Evolutionary conservation across 78 protist genomes (phyloP).

Genomic region (Planoprotostelium fungivorum): DNA sequence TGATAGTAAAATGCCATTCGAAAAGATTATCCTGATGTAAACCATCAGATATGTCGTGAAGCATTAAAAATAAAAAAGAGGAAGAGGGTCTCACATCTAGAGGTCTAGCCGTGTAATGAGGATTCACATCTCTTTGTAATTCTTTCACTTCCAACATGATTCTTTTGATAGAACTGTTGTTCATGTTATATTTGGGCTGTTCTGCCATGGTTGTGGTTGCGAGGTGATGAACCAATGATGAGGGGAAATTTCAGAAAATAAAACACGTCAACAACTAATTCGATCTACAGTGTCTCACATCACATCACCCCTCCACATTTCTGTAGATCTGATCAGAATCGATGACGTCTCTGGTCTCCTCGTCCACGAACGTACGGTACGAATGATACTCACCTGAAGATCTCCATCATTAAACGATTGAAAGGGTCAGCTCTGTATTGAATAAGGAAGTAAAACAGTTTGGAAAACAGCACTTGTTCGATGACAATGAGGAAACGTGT

Average conservation of each 20-base stretch:
- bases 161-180: slow-evolving; percentile 33
- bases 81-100: slow-evolving; percentile 25
- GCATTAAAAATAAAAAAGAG: neutral
- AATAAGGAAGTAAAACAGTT: slow-evolving; percentile 53
- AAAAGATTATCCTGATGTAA: slow-evolving; percentile 68
- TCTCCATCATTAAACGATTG: too few relatives aligned
- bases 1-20: slow-evolving; percentile 95
- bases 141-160: slow-evolving; percentile 43
- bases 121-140: slow-evolving; percentile 14
- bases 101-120: slow-evolving; percentile 52
- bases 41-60: neutral
- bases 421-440: slow-evolving; percentile 55
- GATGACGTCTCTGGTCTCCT: too few relatives aligned
- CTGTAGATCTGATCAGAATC: too few relatives aligned
- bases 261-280: too few relatives aligned
- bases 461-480: slow-evolving; percentile 59
- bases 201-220: neutral
- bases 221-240: too few relatives aligned
- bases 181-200: slow-evolving; percentile 9
- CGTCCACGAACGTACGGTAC: too few relatives aligned
- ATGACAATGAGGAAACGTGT: slow-evolving; percentile 42
- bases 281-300: too few relatives aligned
- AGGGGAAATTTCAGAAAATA: too few relatives aligned
- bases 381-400: too few relatives aligned
- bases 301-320: too few relatives aligned